Base-by-base conservation (phyloP, 768 basidiomycete genomes). In the Tricholoma saponaceum region DNA sequence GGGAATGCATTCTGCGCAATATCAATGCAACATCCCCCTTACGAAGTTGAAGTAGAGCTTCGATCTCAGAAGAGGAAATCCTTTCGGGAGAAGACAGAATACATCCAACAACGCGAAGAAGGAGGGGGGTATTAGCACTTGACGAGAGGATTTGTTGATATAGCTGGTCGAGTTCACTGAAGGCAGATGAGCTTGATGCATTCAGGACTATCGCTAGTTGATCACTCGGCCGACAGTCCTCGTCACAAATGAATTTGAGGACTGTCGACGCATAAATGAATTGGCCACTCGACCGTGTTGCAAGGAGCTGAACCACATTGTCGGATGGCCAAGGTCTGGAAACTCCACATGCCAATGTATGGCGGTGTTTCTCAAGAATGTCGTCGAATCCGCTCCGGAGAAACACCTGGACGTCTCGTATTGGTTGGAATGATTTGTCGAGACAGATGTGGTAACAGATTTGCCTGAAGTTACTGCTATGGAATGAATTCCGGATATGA, bases 61-160 rank as follows among this genome's bases (percentile, higher is more conserved):
- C 52, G 8, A 53, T 2, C 4, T 18, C 8, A 10, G 4, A 9
- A 4, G 20, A 2, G 2, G 18, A 25, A 3, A n/a, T 13, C 35
- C 6, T 9, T 7, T 7, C 14, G n/a, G 14, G 2, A 7, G 3
- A 35, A 2, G 12, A 41, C n/a, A n/a, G 23, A 37, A 53, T 4
- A 33, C 18, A 53, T 20, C 23, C 54, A 3, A 55, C 12, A 6
- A 55, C n/a, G 12, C 41, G 23, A 3, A 55, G 43, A 16, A 26
- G 43, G 4, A 6, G 39, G 26, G 4, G 1, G 18, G 30, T 4
- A 4, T 32, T 32, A 18, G 35, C 6, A 1, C 4, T 47, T 16
- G 28, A 33, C 81, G 80, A 20, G 80, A 82, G n/a, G n/a, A n/a
- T 74, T 76, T 54, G 43, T 72, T 64, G 51, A 8, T 43, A 39